A percentile compares a stretch with the other conserved stretches of the same genome.
Evolutionary conservation across 1,284 basidiomycete genomes (phyloP).

Genomic region (Heterobasidion annosum): DNA sequence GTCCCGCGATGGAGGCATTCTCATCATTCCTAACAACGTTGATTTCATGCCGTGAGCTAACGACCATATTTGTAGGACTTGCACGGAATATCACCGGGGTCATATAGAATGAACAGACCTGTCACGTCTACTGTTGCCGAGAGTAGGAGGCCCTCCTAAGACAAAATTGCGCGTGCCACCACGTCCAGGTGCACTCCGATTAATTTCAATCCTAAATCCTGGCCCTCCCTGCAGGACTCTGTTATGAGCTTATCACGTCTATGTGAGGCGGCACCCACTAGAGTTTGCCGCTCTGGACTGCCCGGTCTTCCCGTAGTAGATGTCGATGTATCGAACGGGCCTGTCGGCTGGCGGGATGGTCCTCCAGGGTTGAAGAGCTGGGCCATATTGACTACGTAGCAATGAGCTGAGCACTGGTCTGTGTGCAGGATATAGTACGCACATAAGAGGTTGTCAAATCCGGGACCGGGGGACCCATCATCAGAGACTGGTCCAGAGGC

Average conservation of each 20-base stretch:
- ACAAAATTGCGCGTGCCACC: conserved; percentile 30
- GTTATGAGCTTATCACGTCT: background rate
- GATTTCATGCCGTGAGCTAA: background rate
- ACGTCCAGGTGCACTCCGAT: conserved; percentile 20
- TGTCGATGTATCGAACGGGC: background rate
- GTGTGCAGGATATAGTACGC: conserved; percentile 10
- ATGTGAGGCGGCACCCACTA: conserved; percentile 1
- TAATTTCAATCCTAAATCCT: conserved; percentile 30
- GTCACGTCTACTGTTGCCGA: conserved; percentile 10
- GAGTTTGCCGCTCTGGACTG: background rate
- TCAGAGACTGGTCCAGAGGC: conserved; percentile 20
- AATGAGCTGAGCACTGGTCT: background rate
- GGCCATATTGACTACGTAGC: conserved; percentile 4
- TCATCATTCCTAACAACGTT: conserved; percentile 6
- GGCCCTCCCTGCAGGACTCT: conserved; percentile 13
- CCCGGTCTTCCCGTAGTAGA: background rate
- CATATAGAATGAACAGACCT: background rate
- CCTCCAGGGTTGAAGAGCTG: conserved; percentile 3
- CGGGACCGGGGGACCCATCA: conserved; percentile 23
- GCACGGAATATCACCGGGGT: background rate
- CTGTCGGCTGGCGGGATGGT: background rate
- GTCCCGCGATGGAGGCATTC: conserved; percentile 36
- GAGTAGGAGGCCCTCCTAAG: conserved; percentile 30
- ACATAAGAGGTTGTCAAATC: conserved; percentile 41
- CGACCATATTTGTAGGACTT: background rate